Percentiles rank a stretch among this genome's conserved stretches.
These are phyloP conservation scores for Pseudocercospora eumusae DNA, from an alignment of 2,329 filamentous ascomycete species.

Conservation along the genomic window DNA sequence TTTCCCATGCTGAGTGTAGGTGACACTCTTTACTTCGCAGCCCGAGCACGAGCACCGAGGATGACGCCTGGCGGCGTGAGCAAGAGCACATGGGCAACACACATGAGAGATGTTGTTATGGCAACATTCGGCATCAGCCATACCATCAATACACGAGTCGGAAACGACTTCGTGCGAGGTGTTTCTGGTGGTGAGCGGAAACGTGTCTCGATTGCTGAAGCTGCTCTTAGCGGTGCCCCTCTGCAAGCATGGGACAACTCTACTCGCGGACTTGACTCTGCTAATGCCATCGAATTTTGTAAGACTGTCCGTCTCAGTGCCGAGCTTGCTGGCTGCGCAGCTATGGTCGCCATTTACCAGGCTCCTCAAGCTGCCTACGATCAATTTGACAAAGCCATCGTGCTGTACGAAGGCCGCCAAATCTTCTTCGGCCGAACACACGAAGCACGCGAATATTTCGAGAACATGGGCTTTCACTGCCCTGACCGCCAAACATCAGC, in stretches of 20 bases:
- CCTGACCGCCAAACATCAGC: slow-evolving; percentile 70
- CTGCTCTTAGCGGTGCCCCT: slow-evolving; percentile 63
- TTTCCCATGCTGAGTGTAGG: slow-evolving; percentile 76
- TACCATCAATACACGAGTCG: slow-evolving; percentile 70
- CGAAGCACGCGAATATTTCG: slow-evolving; percentile 68
- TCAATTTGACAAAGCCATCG: slow-evolving; percentile 67
- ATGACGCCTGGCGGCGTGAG: slow-evolving; percentile 61
- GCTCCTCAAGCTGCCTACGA: slow-evolving; percentile 69
- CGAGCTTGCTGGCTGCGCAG: slow-evolving; percentile 66
- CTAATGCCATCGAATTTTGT: slow-evolving; percentile 74
- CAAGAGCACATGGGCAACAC: slow-evolving; percentile 58
- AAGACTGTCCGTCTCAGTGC: slow-evolving; percentile 68
- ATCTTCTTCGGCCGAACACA: slow-evolving; percentile 69
- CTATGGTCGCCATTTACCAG: slow-evolving; percentile 74
- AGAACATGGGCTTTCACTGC: slow-evolving; percentile 70
- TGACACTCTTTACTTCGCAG: slow-evolving; percentile 77
- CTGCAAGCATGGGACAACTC: slow-evolving; percentile 76
- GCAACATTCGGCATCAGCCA: slow-evolving; percentile 74
- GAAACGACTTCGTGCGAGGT: slow-evolving; percentile 73
- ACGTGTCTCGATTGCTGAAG: slow-evolving; percentile 80
- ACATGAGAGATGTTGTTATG: slow-evolving; percentile 72
- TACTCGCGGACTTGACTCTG: slow-evolving; percentile 71
- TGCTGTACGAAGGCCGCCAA: slow-evolving; percentile 68
- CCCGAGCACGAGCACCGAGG: slow-evolving; percentile 66
- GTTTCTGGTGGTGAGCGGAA: slow-evolving; percentile 75